Conservation (phyloP, 1,284 basidiomycete species). For the Boletellus deceptivus region DNA sequence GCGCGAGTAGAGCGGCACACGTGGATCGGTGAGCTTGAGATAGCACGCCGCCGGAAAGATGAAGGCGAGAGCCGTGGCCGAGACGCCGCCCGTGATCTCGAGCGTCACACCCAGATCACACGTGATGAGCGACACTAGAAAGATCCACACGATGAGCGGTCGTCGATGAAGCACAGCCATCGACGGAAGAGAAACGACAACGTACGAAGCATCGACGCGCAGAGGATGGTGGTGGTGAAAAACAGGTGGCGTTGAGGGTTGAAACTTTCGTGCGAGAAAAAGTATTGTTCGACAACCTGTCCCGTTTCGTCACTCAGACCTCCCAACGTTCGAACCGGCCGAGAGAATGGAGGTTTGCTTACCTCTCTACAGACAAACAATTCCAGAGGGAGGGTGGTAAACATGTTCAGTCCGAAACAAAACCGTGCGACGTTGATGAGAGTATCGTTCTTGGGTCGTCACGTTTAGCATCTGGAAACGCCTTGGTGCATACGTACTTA, state of each 20-base stretch:
- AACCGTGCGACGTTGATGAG: conserved; percentile 93
- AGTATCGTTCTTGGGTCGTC: conserved; percentile 60
- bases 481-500: conserved; percentile 31
- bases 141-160: too few species aligned
- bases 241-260: conserved; percentile 83
- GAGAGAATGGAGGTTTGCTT: not conserved
- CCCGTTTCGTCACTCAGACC: conserved; percentile 6
- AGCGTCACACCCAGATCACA: conserved; percentile 98
- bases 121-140: conserved; percentile 82
- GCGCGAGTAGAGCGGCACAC: conserved; percentile 62
- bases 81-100: conserved; percentile 94
- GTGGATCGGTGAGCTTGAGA: conserved; percentile 65
- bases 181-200: conserved; percentile 5
- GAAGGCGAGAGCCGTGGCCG: conserved; percentile 92
- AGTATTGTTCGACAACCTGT: conserved; percentile 89
- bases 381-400: conserved; percentile 92
- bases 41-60: conserved; percentile 92
- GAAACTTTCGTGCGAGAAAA: conserved; percentile 84
- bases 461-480: conserved; percentile 9
- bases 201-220: conserved; percentile 81
- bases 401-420: conserved; percentile 98
- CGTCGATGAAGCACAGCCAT: too few species aligned
- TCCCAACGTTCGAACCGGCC: not conserved
- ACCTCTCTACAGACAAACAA: conserved; percentile 94
- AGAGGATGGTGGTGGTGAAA: conserved; percentile 86